These are phyloP conservation scores for Cryptosporidium tyzzeri DNA, from an alignment of 169 alveolate genomes.

Conservation along the genomic window DNA sequence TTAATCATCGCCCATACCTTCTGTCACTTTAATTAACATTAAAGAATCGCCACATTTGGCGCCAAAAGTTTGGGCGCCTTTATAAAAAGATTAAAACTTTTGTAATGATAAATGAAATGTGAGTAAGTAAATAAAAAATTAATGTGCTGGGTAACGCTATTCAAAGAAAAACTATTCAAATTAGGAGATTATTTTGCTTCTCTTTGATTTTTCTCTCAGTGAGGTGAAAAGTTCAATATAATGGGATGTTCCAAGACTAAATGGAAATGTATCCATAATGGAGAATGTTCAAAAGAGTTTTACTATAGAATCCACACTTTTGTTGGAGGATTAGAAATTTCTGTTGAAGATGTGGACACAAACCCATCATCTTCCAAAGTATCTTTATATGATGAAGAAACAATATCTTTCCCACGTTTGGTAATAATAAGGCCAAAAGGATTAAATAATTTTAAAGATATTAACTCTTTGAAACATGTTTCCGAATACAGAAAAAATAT, in stretches of 20 bases:
- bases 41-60: not conserved
- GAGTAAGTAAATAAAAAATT: slow-evolving; percentile 6
- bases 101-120: not conserved
- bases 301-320: slow-evolving; percentile 63
- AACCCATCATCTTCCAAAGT: not conserved
- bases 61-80: slow-evolving; percentile 5
- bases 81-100: not conserved
- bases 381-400: slow-evolving; percentile 14
- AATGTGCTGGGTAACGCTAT: not conserved
- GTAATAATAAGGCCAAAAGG: slow-evolving; percentile 51
- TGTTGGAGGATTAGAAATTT: slow-evolving; percentile 57
- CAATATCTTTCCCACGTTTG: slow-evolving; percentile 31
- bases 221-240: slow-evolving; percentile 4
- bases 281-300: slow-evolving; percentile 47
- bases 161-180: not conserved
- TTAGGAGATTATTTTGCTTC: not conserved
- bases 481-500: slow-evolving; percentile 14
- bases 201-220: slow-evolving; percentile 2
- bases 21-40: too few species aligned
- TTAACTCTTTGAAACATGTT: not conserved
- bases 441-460: not conserved
- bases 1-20: not conserved
- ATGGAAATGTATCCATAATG: slow-evolving; percentile 70
- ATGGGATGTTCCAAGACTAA: slow-evolving; percentile 23
- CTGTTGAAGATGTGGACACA: slow-evolving; percentile 16